Conservation (phyloP, 2,329 filamentous ascomycete genomes). For the Fusarium denticulatum region DNA sequence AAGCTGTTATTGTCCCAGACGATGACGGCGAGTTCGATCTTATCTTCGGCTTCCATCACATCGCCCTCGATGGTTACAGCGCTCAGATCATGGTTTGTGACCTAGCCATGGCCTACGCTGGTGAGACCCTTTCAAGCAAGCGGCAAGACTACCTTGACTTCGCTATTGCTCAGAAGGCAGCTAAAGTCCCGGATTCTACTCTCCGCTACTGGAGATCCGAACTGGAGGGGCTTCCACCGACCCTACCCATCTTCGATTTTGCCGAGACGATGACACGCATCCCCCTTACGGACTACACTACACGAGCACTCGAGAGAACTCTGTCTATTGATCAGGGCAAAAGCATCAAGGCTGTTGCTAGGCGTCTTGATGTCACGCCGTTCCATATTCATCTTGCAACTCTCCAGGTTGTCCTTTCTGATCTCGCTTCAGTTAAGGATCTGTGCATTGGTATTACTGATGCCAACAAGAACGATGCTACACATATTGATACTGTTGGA, state of each 20-base stretch:
- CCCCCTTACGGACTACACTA: neutral
- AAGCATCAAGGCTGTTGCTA: neutral
- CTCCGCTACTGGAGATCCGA: constrained; percentile 13
- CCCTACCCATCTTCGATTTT: constrained; percentile 8
- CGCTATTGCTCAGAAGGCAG: neutral
- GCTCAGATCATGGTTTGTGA: constrained; percentile 1
- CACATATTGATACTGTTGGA: constrained; percentile 4
- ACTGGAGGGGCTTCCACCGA: neutral
- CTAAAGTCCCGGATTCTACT: neutral
- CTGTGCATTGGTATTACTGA: constrained; percentile 19
- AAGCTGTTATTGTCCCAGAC: neutral
- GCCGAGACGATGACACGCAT: neutral
- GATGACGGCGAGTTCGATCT: neutral
- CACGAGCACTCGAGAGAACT: neutral
- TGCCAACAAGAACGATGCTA: constrained; percentile 10
- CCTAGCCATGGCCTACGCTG: neutral
- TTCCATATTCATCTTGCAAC: constrained; percentile 18
- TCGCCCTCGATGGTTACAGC: neutral
- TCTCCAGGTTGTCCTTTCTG: constrained; percentile 8
- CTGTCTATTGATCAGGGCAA: neutral
- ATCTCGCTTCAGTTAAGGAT: neutral
- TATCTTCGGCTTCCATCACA: neutral
- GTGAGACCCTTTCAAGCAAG: neutral
- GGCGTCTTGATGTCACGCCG: neutral
- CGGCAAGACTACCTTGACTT: neutral